Base-by-base conservation (phyloP, 345 rosid genomes). In the Jatropha curcas region DNA sequence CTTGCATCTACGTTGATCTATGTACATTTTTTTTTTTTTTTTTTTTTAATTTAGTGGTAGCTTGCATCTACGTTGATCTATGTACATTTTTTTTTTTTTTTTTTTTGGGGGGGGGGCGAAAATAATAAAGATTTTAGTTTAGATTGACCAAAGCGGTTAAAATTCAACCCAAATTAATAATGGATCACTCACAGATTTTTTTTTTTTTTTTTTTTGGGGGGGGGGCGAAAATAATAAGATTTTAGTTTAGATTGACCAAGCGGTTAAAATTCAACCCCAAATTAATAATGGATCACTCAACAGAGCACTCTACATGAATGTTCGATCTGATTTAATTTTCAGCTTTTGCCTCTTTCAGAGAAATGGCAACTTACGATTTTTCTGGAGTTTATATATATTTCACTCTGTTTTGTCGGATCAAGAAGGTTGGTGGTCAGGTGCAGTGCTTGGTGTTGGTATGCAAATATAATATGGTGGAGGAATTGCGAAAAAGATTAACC, bases 1-100 rank as follows among this genome's bases (percentile, higher is more conserved):
- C 30, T 25, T 48, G 60, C 58, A 58, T 70, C 70, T 60, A 71
- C 70, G 68, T 34, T 61, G 62, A 41, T 55, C 46, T 64, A 48
- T 77, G 72, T 37, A 63, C 58, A 57, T 63, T 25, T 20, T 43
- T 35, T 22, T 25, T 62, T 7, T 19, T 28, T 60, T n/a, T n/a
- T n/a, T n/a, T n/a, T n/a, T n/a, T n/a, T n/a, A n/a, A n/a, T n/a
- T 57, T 57, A 53, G 8, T 53, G 56, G 66, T 56, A 27, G 28
- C 30, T 25, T 48, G 60, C 58, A 58, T 70, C 70, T 60, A 71
- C 70, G 68, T 34, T 61, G 62, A 41, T 55, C 46, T 64, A 48
- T 77, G 72, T 37, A 63, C 58, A 57, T 63, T 25, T 20, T 43
- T 35, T 22, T 25, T 62, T 7, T 19, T 28, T 60, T n/a, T n/a